Evolutionary conservation across 148 eudicot species (phyloP).

Genomic region (Rhododendron vialii): DNA sequence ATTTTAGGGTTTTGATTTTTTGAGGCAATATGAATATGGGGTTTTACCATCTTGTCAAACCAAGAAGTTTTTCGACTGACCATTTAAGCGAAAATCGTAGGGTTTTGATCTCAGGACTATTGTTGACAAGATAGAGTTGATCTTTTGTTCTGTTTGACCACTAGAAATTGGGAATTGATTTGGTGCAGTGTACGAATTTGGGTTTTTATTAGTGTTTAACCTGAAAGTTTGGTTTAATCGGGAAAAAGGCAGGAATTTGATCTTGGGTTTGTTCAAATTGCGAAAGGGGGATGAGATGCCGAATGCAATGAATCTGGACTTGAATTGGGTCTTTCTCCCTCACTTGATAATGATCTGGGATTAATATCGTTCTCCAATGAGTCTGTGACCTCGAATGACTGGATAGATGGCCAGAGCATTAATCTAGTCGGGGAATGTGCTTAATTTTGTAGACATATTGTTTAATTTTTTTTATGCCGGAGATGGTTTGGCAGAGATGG

Average conservation of each 20-base stretch:
- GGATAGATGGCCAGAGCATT: slow-evolving; percentile 30
- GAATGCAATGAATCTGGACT: slow-evolving; percentile 70
- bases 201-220: neutral
- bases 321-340: slow-evolving; percentile 69
- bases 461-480: too few species aligned
- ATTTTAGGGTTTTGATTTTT: slow-evolving; percentile 8
- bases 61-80: neutral
- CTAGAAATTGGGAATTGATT: neutral
- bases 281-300: slow-evolving; percentile 63
- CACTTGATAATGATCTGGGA: slow-evolving; percentile 31
- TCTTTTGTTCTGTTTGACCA: neutral
- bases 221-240: neutral
- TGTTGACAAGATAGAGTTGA: neutral
- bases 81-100: neutral
- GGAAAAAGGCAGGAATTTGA: neutral
- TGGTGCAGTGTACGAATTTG: neutral
- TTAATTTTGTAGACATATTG: too few species aligned
- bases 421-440: slow-evolving; percentile 32
- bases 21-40: neutral
- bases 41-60: neutral
- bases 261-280: slow-evolving; percentile 9
- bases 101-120: neutral
- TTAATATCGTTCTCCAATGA: slow-evolving; percentile 28
- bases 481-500: too few species aligned
- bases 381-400: slow-evolving; percentile 42